These are phyloP conservation scores for Penicillium maclennaniae DNA, from an alignment of 495 filamentous ascomycete species.

Conservation along the genomic window DNA sequence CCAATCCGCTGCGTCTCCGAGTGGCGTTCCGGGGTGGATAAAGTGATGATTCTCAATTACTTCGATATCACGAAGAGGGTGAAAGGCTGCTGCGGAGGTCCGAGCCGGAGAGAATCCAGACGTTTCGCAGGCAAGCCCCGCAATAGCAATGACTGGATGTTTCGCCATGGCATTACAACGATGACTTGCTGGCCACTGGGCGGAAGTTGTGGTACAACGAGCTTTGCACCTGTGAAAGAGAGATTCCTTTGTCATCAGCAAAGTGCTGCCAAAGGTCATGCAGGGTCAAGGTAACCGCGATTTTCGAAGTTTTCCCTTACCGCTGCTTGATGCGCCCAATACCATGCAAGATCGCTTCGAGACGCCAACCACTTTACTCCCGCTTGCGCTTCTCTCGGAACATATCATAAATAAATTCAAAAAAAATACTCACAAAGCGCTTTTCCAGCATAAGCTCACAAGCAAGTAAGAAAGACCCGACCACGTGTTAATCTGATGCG, in stretches of 20 bases:
- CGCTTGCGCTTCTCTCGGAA: neutral
- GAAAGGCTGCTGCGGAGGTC: conserved; percentile 49
- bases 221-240: too few species aligned
- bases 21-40: conserved; percentile 34
- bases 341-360: conserved; percentile 14
- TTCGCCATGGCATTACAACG: neutral
- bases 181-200: too few species aligned
- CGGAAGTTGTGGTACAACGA: neutral
- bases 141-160: conserved; percentile 49
- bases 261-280: neutral
- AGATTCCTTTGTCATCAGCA: neutral
- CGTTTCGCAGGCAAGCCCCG: conserved; percentile 55
- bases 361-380: neutral
- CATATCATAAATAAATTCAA: too few species aligned
- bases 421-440: too few species aligned
- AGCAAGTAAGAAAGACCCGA: too few species aligned
- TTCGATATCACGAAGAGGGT: conserved; percentile 45
- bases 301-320: too few species aligned
- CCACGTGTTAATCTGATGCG: too few species aligned
- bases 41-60: conserved; percentile 48
- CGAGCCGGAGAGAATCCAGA: conserved; percentile 53
- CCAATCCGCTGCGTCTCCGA: conserved; percentile 46
- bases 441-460: too few species aligned
- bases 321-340: too few species aligned
- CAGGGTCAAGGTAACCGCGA: neutral